Conservation (phyloP, 768 basidiomycete species). For the Obba rivulosa region DNA sequence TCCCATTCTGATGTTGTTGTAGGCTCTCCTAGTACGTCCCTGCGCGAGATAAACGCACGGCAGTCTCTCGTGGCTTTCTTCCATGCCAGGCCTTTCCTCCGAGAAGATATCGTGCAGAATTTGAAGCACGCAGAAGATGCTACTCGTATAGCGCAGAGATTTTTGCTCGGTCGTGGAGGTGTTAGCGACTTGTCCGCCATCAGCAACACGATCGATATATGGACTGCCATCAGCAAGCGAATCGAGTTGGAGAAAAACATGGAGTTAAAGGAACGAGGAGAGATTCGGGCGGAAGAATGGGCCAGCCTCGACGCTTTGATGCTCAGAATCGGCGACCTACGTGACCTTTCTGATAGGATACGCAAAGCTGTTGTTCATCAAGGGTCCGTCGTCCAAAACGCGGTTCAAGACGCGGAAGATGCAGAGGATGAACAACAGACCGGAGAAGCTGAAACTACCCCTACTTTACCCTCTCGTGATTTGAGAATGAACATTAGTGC, state of each 20-base stretch:
- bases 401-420: background rate
- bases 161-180: conserved; percentile 64
- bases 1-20: conserved; percentile 3
- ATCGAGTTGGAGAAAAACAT: conserved; percentile 52
- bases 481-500: conserved; percentile 17
- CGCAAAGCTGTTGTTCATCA: conserved; percentile 18
- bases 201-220: conserved; percentile 53
- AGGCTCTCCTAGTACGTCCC: conserved; percentile 83
- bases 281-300: conserved; percentile 42
- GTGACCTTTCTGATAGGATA: conserved; percentile 52
- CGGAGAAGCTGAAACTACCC: conserved; percentile 2
- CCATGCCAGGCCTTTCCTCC: conserved; percentile 51
- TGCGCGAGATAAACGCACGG: conserved; percentile 62
- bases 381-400: conserved; percentile 1
- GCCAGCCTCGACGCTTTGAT: conserved; percentile 47
- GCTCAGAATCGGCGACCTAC: conserved; percentile 45
- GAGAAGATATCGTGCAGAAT: conserved; percentile 52
- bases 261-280: conserved; percentile 32
- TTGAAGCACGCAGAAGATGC: conserved; percentile 63
- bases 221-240: conserved; percentile 47
- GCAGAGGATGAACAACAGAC: background rate
- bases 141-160: conserved; percentile 71
- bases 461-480: background rate
- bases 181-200: conserved; percentile 61
- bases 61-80: conserved; percentile 79